Conservation (phyloP, 108 stramenopile species). For the Discostella stelligeroides region DNA sequence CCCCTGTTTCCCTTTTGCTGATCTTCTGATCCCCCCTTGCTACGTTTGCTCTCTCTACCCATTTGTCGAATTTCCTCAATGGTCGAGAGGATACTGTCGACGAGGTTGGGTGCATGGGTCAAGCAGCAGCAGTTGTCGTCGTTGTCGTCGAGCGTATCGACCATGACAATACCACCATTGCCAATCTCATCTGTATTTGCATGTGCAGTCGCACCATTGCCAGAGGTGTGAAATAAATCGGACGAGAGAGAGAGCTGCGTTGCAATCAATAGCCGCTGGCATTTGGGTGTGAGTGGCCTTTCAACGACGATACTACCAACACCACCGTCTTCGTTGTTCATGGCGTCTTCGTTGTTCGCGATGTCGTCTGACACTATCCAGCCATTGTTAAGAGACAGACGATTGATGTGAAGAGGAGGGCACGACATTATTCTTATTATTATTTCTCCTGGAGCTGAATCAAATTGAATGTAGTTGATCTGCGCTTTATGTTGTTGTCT, state of each 20-base stretch:
- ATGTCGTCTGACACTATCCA: conserved; percentile 24
- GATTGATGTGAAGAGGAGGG: conserved; percentile 37
- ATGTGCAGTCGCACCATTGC: not conserved
- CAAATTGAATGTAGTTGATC: too few species aligned
- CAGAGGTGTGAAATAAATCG: conserved; percentile 3
- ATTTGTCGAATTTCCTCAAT: conserved; percentile 23
- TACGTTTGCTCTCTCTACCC: conserved; percentile 16
- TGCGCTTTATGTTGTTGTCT: not conserved
- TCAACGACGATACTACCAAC: not conserved
- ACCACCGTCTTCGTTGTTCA: conserved; percentile 1
- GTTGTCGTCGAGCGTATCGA: conserved; percentile 5
- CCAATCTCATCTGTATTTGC: not conserved
- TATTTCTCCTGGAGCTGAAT: too few species aligned
- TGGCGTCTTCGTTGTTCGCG: not conserved
- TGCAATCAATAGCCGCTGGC: conserved; percentile 12
- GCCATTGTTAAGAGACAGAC: conserved; percentile 32
- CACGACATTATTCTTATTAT: too few species aligned
- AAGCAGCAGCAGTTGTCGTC: too few species aligned
- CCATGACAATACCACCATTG: not conserved
- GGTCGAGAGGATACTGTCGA: not conserved
- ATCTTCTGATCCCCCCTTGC: not conserved
- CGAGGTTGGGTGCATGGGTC: conserved; percentile 1
- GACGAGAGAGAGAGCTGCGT: conserved; percentile 5
- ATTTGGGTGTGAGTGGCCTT: conserved; percentile 3
- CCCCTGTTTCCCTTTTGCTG: not conserved